Percentiles rank a stretch among this genome's conserved stretches.
Conservation (phyloP, 768 basidiomycete species). For the Leccinum aurantiacum region DNA sequence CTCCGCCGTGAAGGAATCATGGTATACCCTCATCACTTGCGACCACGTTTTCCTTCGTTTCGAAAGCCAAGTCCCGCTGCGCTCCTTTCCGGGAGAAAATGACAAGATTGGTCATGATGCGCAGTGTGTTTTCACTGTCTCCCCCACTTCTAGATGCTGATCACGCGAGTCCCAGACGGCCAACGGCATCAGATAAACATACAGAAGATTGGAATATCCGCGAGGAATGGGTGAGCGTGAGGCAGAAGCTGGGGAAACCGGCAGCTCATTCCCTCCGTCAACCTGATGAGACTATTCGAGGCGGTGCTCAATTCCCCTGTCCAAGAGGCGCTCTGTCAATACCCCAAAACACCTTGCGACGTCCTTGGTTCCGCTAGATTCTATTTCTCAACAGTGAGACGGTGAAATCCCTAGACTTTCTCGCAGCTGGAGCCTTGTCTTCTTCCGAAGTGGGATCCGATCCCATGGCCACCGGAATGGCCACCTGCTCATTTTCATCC, state of each 20-base stretch:
- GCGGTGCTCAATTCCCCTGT: constrained; percentile 76
- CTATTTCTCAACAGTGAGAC: constrained; percentile 54
- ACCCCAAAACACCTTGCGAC: constrained; percentile 83
- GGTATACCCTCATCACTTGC: constrained; percentile 16
- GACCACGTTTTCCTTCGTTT: constrained; percentile 35
- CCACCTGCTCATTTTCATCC: constrained; percentile 55
- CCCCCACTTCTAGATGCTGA: constrained; percentile 41
- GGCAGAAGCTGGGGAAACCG: constrained; percentile 41
- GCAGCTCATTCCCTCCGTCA: constrained; percentile 43
- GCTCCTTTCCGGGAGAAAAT: constrained; percentile 51
- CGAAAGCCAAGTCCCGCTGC: constrained; percentile 41
- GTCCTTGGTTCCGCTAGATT: constrained; percentile 83
- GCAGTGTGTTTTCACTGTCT: constrained; percentile 59
- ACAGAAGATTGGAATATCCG: constrained; percentile 59
- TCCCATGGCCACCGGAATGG: constrained; percentile 41
- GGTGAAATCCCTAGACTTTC: constrained; percentile 49
- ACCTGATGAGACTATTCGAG: constrained; percentile 52
- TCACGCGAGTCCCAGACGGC: constrained; percentile 64
- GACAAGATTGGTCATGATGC: constrained; percentile 76
- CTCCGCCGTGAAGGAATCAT: constrained; percentile 46
- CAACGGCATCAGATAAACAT: constrained; percentile 71
- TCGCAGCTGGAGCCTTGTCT: constrained; percentile 45
- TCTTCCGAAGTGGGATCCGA: constrained; percentile 70
- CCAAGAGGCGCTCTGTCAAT: constrained; percentile 1
- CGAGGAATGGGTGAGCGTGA: constrained; percentile 23